Evolutionary conservation across 495 filamentous ascomycete genomes (phyloP).

Genomic region (Lichenothelia convexa): DNA sequence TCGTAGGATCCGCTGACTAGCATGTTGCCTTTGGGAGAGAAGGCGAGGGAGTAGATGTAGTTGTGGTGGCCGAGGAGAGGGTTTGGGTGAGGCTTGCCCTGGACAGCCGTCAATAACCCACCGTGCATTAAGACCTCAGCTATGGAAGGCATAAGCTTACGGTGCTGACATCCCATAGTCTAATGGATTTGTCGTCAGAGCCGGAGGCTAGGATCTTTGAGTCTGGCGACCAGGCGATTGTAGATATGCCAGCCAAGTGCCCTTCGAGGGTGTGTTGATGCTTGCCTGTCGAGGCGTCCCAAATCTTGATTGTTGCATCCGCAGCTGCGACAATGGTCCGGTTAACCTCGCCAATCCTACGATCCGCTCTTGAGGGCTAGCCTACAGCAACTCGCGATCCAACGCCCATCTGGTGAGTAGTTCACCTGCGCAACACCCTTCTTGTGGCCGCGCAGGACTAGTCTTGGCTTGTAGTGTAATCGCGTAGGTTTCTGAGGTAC

Average conservation of each 20-base stretch:
- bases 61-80: conserved; percentile 80
- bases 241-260: conserved; percentile 80
- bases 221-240: conserved; percentile 80
- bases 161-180: conserved; percentile 74
- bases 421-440: conserved; percentile 68
- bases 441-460: conserved; percentile 55
- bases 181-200: conserved; percentile 88
- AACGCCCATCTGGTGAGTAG: conserved; percentile 74
- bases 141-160: too few species aligned
- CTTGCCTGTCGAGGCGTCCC: conserved; percentile 61
- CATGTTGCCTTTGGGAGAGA: conserved; percentile 92
- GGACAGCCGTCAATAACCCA: too few species aligned
- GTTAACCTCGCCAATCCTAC: too few species aligned
- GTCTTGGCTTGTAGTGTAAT: conserved; percentile 41
- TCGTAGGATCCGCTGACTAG: conserved; percentile 89
- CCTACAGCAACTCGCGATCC: conserved; percentile 74
- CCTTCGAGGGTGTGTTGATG: conserved; percentile 78
- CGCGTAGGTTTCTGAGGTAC: conserved; percentile 27
- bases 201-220: conserved; percentile 72
- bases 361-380: too few species aligned
- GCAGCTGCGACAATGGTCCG: conserved; percentile 54
- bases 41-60: conserved; percentile 84
- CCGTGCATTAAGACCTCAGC: too few species aligned
- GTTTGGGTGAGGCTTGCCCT: conserved; percentile 40
- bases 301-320: conserved; percentile 76